Conservation (phyloP, 257 asterid species). For the Thymus mandschuricus region DNA sequence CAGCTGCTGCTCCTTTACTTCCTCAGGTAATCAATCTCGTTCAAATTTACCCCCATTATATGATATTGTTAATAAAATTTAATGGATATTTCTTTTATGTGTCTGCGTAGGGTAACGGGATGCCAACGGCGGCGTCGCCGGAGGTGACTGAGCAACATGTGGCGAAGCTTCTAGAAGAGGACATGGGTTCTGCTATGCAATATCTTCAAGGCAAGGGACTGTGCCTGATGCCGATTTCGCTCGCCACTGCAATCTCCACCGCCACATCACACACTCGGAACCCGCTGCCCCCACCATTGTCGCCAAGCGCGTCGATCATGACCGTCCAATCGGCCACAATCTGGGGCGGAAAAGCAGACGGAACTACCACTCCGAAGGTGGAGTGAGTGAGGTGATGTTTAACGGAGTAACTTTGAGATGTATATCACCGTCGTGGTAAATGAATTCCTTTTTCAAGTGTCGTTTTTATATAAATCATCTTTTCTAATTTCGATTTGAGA, state of each 20-base stretch:
- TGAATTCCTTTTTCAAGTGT: not conserved
- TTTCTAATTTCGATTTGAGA: too few relatives aligned
- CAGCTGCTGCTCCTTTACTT: conserved; percentile 70
- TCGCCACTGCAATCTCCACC: conserved; percentile 83
- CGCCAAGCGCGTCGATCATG: conserved; percentile 69
- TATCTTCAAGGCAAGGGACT: conserved; percentile 92
- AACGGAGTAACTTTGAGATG: conserved; percentile 22
- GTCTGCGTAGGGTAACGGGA: conserved; percentile 42
- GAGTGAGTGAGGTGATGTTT: not conserved
- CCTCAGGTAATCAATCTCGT: conserved; percentile 52
- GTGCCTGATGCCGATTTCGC: conserved; percentile 92
- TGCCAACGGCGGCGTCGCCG: conserved; percentile 54
- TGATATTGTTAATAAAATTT: too few relatives aligned
- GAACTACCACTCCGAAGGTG: conserved; percentile 13
- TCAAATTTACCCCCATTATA: too few relatives aligned
- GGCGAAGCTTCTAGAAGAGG: conserved; percentile 87
- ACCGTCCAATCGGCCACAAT: conserved; percentile 37
- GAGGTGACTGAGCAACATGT: conserved; percentile 83
- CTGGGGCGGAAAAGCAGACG: conserved; percentile 11
- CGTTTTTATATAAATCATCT: too few relatives aligned
- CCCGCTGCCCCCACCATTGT: conserved; percentile 41
- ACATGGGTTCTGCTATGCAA: conserved; percentile 96
- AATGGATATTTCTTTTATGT: not conserved
- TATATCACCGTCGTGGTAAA: not conserved
- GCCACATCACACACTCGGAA: conserved; percentile 65